Percentiles rank a stretch among this genome's conserved stretches.
phyloP scores from a whole-genome alignment of 2,329 filamentous ascomycete genomes.

The Monosporascus sp. region DNA sequence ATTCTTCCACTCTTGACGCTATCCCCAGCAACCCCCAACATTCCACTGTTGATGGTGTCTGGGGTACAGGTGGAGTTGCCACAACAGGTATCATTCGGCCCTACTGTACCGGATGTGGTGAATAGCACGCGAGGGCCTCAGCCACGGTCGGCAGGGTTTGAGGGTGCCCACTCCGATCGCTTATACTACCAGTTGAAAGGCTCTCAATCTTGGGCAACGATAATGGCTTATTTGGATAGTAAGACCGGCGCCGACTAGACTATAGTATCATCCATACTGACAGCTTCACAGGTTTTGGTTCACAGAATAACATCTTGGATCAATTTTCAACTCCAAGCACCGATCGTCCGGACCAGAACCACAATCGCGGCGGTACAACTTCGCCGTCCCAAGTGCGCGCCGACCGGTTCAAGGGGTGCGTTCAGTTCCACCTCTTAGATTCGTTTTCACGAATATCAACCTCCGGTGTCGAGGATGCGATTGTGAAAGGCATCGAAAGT shows the following conservation, averaged over 20 bases:
- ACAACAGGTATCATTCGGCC: not conserved
- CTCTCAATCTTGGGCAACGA: not conserved
- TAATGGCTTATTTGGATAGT: not conserved
- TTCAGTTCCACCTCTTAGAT: not conserved
- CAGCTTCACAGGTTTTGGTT: no score
- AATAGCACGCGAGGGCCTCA: not conserved
- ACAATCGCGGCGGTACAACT: not conserved
- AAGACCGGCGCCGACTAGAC: not conserved
- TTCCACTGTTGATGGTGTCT: no score
- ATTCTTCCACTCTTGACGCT: no score
- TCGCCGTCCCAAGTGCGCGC: not conserved
- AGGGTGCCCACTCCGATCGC: not conserved
- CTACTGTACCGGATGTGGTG: not conserved
- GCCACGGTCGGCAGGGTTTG: not conserved
- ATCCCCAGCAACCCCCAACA: no score
- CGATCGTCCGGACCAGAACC: not conserved
- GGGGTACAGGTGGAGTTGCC: no score
- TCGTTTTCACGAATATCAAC: no score
- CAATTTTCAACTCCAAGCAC: not conserved
- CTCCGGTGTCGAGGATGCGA: not conserved
- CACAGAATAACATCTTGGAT: not conserved
- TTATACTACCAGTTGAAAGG: not conserved
- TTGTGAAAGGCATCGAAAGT: constrained; percentile 1
- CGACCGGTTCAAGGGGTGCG: not conserved
- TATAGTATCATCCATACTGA: not conserved